These are phyloP conservation scores for Skeletonema tropicum DNA, from an alignment of 108 stramenopile species.

Conservation along the genomic window DNA sequence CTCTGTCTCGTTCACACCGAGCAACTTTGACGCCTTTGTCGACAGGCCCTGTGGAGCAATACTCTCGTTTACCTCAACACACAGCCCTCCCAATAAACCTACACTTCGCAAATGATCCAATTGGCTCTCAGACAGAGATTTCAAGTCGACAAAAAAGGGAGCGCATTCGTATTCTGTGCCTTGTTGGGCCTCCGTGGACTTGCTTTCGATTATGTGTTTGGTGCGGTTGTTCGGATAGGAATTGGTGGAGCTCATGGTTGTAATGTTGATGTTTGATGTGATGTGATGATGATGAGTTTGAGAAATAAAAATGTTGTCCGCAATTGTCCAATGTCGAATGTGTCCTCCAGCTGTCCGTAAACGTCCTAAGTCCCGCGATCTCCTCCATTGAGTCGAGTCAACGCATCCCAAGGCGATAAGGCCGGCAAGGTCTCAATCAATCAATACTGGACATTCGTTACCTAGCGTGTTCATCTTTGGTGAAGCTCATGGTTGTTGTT, in stretches of 20 bases:
- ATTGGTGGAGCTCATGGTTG: neutral
- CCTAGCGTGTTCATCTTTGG: no score
- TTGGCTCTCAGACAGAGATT: constrained; percentile 42
- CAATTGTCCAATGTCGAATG: no score
- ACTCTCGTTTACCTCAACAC: neutral
- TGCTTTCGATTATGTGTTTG: neutral
- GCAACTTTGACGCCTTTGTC: constrained; percentile 13
- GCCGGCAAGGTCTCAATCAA: no score
- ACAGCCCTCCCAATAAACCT: constrained; percentile 54
- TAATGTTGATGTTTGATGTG: neutral
- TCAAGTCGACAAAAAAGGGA: constrained; percentile 79
- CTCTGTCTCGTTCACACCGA: constrained; percentile 6
- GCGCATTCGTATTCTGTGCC: constrained; percentile 77
- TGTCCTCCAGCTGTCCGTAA: no score
- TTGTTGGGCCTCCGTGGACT: constrained; percentile 49
- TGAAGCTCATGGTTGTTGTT: no score
- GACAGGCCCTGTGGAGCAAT: neutral
- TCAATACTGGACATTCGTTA: no score
- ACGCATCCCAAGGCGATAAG: no score
- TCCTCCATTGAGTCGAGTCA: no score
- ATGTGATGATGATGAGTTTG: no score
- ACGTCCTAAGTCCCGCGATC: no score
- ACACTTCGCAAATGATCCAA: constrained; percentile 63
- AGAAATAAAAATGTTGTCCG: no score
- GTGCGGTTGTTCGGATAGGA: neutral